Evolutionary conservation across 352 stramenopile genomes (phyloP).

Genomic region (Pythium periplocum): DNA sequence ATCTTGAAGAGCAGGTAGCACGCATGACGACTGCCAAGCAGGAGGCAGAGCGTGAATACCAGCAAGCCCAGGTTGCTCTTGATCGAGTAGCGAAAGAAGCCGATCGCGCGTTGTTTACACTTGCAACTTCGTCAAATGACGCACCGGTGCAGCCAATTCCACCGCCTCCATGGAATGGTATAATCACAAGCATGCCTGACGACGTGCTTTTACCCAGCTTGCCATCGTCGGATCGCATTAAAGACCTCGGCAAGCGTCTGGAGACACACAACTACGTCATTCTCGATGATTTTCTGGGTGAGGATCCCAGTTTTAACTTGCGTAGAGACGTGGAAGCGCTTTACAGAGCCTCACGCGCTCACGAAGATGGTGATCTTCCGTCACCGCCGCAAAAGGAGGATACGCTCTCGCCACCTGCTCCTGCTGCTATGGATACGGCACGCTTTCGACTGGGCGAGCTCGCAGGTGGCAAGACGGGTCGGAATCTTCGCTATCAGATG

Average conservation of each 20-base stretch:
- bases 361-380: neutral
- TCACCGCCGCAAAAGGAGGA: neutral
- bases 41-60: constrained; percentile 23
- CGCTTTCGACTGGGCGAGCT: constrained; percentile 33
- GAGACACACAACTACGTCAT: neutral
- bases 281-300: neutral
- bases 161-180: neutral
- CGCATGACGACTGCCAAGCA: constrained; percentile 17
- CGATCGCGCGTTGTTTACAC: constrained; percentile 27
- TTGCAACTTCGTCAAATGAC: constrained; percentile 15
- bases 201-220: neutral
- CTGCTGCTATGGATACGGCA: neutral
- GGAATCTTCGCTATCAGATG: constrained; percentile 44
- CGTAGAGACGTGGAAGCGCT: neutral
- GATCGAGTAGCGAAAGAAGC: constrained; percentile 24
- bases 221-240: neutral
- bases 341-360: neutral
- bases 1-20: constrained; percentile 21
- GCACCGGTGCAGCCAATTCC: neutral
- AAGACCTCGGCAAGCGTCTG: neutral
- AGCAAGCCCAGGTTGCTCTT: constrained; percentile 19
- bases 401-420: neutral
- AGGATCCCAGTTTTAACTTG: neutral
- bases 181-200: neutral
- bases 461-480: constrained; percentile 34